Evolutionary conservation across 345 rosid species (phyloP), one percentile per base, ranked within the genome.

Genomic region (Rubroshorea leprosula): DNA sequence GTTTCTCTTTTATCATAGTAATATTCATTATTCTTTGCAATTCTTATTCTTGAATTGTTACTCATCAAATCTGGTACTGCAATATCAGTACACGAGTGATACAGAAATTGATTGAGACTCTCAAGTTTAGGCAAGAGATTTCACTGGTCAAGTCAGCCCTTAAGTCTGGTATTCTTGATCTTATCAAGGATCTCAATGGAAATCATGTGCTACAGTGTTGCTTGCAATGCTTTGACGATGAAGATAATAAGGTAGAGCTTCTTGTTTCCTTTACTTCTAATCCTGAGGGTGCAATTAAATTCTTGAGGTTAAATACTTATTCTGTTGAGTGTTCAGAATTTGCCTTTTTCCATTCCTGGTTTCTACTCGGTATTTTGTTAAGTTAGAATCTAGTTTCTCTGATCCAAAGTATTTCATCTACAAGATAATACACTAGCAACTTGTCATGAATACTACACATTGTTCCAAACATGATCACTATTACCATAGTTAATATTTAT

Each of bases 121-220:
- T 87, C 57, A 73, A 59, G 62, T 79, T 85, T 20, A 79, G 78
- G 67, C 77, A 82, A 45, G 85, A 87, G 64, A 74, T 84, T 20
- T 70, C 65, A 12, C 61, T 72, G 39, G 76, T 87, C 20, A 64
- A 70, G 46, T 66, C 72, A n/a, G 77, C 85, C 14, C 74, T 87
- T 49, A 76, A 74, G 68, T 79, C 85, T 6, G 84, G 89, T 17
- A 71, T 84, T 71, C 81, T 80, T 14, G 71, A 78, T 69, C 87
- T 87, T 1, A 74, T 82, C 26, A 80, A 74, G 70, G 89, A 87
- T 68, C 69, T 83, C 59, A 87, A 87, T 71, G 96, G 96, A 25
- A 87, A 83, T 70, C 89, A 87, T 74, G 92, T 87, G 43, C 59
- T 87, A 1, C 92, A 84, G 51, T 78, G 87, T 56, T 87, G 96